Evolutionary conservation across 345 rosid species (phyloP).

Genomic region (Dovyalis caffra): DNA sequence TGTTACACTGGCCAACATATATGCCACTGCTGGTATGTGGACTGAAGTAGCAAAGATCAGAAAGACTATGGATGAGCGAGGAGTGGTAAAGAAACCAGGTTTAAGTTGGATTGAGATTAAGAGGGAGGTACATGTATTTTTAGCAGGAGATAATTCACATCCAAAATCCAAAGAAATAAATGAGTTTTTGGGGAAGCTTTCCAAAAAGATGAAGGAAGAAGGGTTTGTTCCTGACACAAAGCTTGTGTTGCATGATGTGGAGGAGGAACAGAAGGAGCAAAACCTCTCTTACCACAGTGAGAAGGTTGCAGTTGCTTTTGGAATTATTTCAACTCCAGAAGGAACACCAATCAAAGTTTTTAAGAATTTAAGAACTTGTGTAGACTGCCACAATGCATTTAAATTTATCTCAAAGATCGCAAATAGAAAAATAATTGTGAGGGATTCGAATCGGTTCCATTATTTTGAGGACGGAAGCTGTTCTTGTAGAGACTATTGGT

Average conservation of each 20-base stretch:
- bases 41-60: slow-evolving; percentile 64
- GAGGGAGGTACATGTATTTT: slow-evolving; percentile 62
- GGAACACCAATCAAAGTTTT: slow-evolving; percentile 70
- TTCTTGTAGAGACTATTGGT: slow-evolving; percentile 90
- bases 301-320: slow-evolving; percentile 89
- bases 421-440: slow-evolving; percentile 62
- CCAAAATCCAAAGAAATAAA: slow-evolving; percentile 58
- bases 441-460: slow-evolving; percentile 84
- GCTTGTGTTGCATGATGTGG: slow-evolving; percentile 82
- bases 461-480: slow-evolving; percentile 78
- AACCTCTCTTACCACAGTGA: slow-evolving; percentile 82
- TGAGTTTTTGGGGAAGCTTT: slow-evolving; percentile 50
- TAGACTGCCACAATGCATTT: slow-evolving; percentile 85
- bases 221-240: slow-evolving; percentile 76
- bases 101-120: slow-evolving; percentile 78
- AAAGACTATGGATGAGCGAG: slow-evolving; percentile 54
- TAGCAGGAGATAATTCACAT: slow-evolving; percentile 70
- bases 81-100: slow-evolving; percentile 73
- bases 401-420: slow-evolving; percentile 76
- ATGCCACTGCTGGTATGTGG: slow-evolving; percentile 75
- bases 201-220: slow-evolving; percentile 70
- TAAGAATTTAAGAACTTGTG: slow-evolving; percentile 88
- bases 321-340: slow-evolving; percentile 60
- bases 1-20: slow-evolving; percentile 84
- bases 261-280: slow-evolving; percentile 89